Conservation (phyloP, 169 alveolate genomes). For the Prorocentrum cordatum region DNA sequence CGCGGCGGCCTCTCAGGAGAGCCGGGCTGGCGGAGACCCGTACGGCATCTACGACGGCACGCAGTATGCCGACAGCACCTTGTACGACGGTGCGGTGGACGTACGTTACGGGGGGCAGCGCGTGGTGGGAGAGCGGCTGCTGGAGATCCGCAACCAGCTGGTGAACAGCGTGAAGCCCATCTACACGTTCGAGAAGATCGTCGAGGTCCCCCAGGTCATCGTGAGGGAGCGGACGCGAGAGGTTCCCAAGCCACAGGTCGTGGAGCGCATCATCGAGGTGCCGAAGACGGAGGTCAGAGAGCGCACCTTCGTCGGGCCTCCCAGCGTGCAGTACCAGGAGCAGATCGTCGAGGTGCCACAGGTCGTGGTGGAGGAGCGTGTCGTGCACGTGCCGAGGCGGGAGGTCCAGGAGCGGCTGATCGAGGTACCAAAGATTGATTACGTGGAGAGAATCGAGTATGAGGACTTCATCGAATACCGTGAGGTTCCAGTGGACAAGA, state of each 20-base stretch:
- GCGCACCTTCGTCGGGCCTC: background rate
- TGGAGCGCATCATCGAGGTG: constrained; percentile 61
- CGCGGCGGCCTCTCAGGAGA: no score
- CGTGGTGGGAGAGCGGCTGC: no score
- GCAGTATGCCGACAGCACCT: no score
- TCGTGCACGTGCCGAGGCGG: constrained; percentile 22
- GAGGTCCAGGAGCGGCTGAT: constrained; percentile 54
- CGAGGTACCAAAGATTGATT: constrained; percentile 44
- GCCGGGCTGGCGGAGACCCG: no score
- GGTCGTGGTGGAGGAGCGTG: constrained; percentile 26
- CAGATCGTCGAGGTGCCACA: constrained; percentile 47
- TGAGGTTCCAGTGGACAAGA: constrained; percentile 55
- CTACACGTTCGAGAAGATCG: constrained; percentile 29
- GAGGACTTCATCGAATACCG: constrained; percentile 52
- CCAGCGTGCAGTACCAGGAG: background rate
- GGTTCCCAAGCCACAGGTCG: constrained; percentile 32
- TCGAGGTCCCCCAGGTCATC: constrained; percentile 49
- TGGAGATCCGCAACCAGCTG: no score
- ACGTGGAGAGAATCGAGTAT: constrained; percentile 3
- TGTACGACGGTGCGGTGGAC: no score
- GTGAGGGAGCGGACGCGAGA: constrained; percentile 29
- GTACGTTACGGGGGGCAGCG: no score
- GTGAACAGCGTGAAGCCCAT: background rate
- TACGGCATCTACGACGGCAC: no score
- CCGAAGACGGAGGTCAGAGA: background rate